A percentile compares a stretch with the other conserved stretches of the same genome.
phyloP scores from a whole-genome alignment of 2,329 filamentous ascomycete species.

The Dothistroma septosporum region DNA sequence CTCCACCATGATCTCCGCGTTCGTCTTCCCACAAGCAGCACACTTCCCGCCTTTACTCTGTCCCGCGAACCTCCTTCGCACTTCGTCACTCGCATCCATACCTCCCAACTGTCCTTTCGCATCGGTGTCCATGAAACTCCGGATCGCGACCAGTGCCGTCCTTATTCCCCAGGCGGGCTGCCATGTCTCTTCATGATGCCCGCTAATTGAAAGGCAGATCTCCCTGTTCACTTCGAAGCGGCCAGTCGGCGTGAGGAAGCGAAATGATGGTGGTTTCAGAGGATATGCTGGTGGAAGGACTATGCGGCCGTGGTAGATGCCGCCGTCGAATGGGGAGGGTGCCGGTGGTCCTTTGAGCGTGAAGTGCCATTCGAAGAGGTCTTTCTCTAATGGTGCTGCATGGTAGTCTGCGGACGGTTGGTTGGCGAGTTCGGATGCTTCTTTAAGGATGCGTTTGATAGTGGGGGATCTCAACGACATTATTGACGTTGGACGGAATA shows the following conservation, averaged over 20 bases:
- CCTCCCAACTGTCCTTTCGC: constrained; percentile 85
- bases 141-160: constrained; percentile 73
- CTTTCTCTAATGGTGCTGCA: constrained; percentile 77
- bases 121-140: constrained; percentile 91
- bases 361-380: constrained; percentile 99
- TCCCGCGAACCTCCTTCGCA: constrained; percentile 64
- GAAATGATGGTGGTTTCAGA: constrained; percentile 87
- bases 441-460: constrained; percentile 82
- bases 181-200: constrained; percentile 98
- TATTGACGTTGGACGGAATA: not conserved
- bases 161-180: constrained; percentile 96
- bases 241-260: constrained; percentile 86
- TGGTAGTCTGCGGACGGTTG: constrained; percentile 81
- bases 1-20: constrained; percentile 69
- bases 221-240: constrained; percentile 95
- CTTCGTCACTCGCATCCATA: constrained; percentile 67
- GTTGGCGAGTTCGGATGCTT: constrained; percentile 79
- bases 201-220: constrained; percentile 90
- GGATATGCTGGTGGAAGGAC: constrained; percentile 85
- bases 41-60: constrained; percentile 67
- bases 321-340: constrained; percentile 69
- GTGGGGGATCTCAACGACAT: constrained; percentile 76
- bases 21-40: constrained; percentile 63
- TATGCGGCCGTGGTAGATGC: constrained; percentile 94
- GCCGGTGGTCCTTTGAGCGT: constrained; percentile 84